These are phyloP conservation scores for Eucalyptus camaldulensis DNA, from an alignment of 345 rosid species.

Conservation along the genomic window DNA sequence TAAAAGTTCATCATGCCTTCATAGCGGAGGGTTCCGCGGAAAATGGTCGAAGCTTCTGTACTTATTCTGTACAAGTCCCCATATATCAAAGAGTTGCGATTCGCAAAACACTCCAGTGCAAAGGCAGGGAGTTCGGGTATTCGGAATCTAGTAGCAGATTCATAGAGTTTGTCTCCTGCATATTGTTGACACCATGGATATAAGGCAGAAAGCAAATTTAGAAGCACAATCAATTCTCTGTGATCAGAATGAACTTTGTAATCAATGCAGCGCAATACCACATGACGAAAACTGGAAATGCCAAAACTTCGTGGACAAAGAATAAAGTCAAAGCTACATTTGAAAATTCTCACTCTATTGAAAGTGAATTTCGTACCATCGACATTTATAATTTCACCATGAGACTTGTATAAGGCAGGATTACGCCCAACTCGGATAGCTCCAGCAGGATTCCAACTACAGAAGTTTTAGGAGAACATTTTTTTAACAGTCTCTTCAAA, in stretches of 20 bases:
- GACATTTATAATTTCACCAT: constrained; percentile 40
- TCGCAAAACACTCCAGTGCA: constrained; percentile 87
- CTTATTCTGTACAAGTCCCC: constrained; percentile 68
- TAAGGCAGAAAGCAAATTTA: background rate
- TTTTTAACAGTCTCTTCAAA: background rate
- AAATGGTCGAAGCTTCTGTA: constrained; percentile 70
- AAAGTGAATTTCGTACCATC: constrained; percentile 36
- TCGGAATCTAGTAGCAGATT: constrained; percentile 52
- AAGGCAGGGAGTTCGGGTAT: constrained; percentile 85
- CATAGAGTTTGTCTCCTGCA: constrained; percentile 64
- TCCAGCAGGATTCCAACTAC: constrained; percentile 97
- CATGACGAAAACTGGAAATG: background rate
- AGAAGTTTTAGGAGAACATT: background rate
- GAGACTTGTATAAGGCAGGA: constrained; percentile 63
- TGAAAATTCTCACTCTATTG: background rate
- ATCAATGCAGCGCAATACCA: background rate
- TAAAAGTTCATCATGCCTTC: constrained; percentile 41
- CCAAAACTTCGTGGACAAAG: background rate
- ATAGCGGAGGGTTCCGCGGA: constrained; percentile 91
- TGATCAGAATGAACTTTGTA: background rate
- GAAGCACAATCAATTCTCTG: background rate
- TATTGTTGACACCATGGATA: background rate
- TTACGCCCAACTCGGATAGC: constrained; percentile 66
- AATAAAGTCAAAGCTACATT: background rate
- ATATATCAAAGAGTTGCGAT: constrained; percentile 73